phyloP scores from a whole-genome alignment of 768 basidiomycete genomes.

The Amanita molliuscula region DNA sequence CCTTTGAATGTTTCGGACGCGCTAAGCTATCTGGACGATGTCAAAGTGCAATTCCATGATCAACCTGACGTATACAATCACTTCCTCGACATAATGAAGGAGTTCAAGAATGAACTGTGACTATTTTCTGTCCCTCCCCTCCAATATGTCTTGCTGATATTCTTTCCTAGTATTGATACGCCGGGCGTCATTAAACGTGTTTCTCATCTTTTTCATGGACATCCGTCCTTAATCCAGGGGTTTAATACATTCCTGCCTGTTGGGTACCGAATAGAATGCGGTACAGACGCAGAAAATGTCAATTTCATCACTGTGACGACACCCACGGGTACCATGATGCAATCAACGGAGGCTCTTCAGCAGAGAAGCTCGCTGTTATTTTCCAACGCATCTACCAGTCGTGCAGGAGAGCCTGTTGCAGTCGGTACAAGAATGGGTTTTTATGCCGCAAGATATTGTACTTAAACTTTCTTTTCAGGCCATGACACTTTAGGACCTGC shows the following conservation, averaged over 20 bases:
- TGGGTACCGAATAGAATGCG: conserved; percentile 89
- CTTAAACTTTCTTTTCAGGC: background rate
- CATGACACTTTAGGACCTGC: conserved; percentile 4
- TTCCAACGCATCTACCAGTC: conserved; percentile 17
- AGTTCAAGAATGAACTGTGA: conserved; percentile 91
- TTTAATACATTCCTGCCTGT: conserved; percentile 97
- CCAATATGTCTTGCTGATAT: background rate
- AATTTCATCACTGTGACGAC: conserved; percentile 72
- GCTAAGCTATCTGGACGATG: conserved; percentile 84
- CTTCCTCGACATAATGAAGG: conserved; percentile 97
- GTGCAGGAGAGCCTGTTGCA: conserved; percentile 1
- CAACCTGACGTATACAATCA: conserved; percentile 94
- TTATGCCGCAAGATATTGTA: background rate
- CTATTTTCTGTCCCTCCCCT: conserved; percentile 19
- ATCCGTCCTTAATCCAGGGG: conserved; percentile 86
- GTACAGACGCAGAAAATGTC: conserved; percentile 49
- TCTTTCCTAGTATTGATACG: conserved; percentile 73
- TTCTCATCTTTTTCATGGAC: conserved; percentile 84
- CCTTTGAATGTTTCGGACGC: conserved; percentile 92
- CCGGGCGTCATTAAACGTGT: conserved; percentile 96
- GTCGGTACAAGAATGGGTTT: conserved; percentile 5
- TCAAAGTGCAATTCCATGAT: conserved; percentile 85
- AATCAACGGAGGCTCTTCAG: conserved; percentile 39
- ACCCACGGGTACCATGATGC: conserved; percentile 54
- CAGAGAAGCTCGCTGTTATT: conserved; percentile 27